phyloP scores from a whole-genome alignment of 2,329 filamentous ascomycete genomes.

The Penicillium verrucosum region DNA sequence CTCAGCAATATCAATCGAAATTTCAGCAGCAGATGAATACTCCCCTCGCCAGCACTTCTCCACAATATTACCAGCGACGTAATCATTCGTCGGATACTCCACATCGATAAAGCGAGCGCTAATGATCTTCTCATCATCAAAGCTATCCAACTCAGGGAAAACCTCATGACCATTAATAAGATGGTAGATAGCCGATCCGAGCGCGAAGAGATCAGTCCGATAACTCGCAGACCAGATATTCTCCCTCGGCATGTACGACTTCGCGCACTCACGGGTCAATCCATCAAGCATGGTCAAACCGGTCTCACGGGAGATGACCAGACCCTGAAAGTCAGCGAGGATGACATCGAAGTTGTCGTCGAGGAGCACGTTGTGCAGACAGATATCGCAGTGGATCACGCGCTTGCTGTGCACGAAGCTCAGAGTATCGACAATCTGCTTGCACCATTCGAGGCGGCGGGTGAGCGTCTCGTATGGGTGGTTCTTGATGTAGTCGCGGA shows the following conservation, averaged over 20 bases:
- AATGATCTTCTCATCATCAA: slow-evolving; percentile 4
- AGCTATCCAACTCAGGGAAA: slow-evolving; percentile 12
- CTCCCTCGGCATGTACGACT: slow-evolving; percentile 13
- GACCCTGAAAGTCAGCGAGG: slow-evolving; percentile 18
- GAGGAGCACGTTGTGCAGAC: slow-evolving; percentile 5
- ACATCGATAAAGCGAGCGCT: slow-evolving; percentile 1
- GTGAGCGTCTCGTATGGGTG: background rate
- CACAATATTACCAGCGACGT: slow-evolving; percentile 13
- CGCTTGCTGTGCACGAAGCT: slow-evolving; percentile 13
- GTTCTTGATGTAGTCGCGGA: slow-evolving; percentile 8
- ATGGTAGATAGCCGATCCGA: slow-evolving; percentile 21
- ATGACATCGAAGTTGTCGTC: slow-evolving; percentile 10
- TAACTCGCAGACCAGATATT: slow-evolving; percentile 4
- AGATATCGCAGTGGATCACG: slow-evolving; percentile 9
- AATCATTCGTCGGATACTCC: slow-evolving; percentile 9
- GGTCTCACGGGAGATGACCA: slow-evolving; percentile 7
- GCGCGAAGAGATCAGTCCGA: slow-evolving; percentile 22
- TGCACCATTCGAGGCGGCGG: slow-evolving; percentile 16
- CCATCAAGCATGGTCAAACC: slow-evolving; percentile 15
- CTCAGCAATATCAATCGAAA: slow-evolving; percentile 4
- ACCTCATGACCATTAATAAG: slow-evolving; percentile 19
- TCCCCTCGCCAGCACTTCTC: slow-evolving; percentile 16
- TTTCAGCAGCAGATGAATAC: slow-evolving; percentile 12
- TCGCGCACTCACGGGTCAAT: slow-evolving; percentile 11
- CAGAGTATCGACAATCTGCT: slow-evolving; percentile 18